Conservation (phyloP, 192 early-diverging fungal species). For the Dimargaris cristalligena region DNA sequence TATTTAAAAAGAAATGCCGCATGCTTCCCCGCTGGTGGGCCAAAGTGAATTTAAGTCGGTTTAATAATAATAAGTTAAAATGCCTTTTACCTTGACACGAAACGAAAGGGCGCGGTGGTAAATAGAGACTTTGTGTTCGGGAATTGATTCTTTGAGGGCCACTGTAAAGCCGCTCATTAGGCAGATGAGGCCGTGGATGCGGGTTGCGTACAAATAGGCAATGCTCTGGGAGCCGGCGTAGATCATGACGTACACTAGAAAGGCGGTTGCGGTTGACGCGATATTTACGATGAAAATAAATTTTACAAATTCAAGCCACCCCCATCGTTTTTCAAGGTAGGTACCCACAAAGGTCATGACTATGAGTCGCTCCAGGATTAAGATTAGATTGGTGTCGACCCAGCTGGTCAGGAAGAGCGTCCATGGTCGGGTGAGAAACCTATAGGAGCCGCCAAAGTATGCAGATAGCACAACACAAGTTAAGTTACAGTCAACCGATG, state of each 20-base stretch:
- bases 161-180: constrained; percentile 61
- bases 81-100: constrained; percentile 60
- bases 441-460: constrained; percentile 11
- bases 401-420: constrained; percentile 21
- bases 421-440: constrained; percentile 22
- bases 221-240: background rate
- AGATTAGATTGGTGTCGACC: constrained; percentile 19
- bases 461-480: background rate
- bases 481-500: background rate
- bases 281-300: constrained; percentile 32
- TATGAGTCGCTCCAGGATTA: constrained; percentile 15
- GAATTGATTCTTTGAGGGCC: constrained; percentile 77
- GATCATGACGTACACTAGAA: background rate
- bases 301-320: constrained; percentile 51
- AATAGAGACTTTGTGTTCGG: constrained; percentile 63
- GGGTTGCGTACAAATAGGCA: constrained; percentile 27
- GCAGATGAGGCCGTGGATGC: constrained; percentile 54
- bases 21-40: too few relatives aligned
- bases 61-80: background rate
- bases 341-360: constrained; percentile 31
- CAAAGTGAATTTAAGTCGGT: too few relatives aligned
- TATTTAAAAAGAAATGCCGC: too few relatives aligned
- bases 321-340: constrained; percentile 78
- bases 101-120: constrained; percentile 44
- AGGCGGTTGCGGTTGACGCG: background rate